Evolutionary conservation across 2,329 filamentous ascomycete genomes (phyloP).

Genomic region (Cladorrhinum sp.): DNA sequence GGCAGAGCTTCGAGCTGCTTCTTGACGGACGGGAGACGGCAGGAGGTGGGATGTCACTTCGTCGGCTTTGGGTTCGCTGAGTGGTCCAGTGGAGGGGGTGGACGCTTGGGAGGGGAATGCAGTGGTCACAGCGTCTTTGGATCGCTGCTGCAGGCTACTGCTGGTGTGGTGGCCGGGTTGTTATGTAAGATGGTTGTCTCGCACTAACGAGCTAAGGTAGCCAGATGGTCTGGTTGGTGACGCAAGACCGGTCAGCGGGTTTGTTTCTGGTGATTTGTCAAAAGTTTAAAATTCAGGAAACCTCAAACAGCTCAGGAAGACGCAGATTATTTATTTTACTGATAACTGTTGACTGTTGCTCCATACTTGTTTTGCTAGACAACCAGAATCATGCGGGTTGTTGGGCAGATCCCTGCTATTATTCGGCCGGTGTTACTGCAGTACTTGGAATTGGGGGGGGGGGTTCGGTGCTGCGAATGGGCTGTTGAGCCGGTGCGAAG

Average conservation of each 20-base stretch:
- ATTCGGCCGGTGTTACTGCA: conserved; percentile 5
- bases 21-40: neutral
- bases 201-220: neutral
- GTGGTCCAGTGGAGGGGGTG: neutral
- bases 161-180: neutral
- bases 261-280: neutral
- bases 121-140: neutral
- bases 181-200: neutral
- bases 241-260: neutral
- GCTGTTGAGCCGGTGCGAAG: neutral
- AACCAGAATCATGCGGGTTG: conserved; percentile 22
- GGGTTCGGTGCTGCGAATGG: neutral
- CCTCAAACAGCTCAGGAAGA: too few relatives aligned
- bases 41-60: conserved; percentile 8
- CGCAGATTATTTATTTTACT: neutral
- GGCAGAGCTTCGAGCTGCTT: conserved; percentile 4
- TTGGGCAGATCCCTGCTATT: conserved; percentile 4
- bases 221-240: neutral
- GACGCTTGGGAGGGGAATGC: neutral
- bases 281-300: neutral
- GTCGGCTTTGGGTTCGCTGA: neutral
- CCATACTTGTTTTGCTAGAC: conserved; percentile 16
- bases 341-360: conserved; percentile 3
- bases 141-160: neutral
- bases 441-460: neutral